Evolutionary conservation across 2,329 filamentous ascomycete species (phyloP), one percentile per base, ranked within the genome.

Genomic region (Talaromyces verruculosus): DNA sequence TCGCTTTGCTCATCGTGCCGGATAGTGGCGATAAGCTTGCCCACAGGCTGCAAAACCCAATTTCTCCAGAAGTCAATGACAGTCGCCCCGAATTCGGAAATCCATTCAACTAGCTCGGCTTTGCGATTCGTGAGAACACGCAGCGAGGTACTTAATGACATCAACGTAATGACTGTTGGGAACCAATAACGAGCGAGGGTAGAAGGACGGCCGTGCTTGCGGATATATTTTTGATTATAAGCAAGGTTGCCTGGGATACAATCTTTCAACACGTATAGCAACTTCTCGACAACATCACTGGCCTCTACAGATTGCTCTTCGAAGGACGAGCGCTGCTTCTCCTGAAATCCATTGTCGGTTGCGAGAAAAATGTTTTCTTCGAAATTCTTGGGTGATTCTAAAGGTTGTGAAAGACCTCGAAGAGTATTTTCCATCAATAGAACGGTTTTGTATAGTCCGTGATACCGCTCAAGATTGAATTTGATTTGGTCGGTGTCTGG

Each of bases 41-140:
- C 88, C 0, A 88, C 84, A 0, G 95, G 95, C 69, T 96, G 90
- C 11, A 99, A 82, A 2, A 99, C 90, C 95, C 95, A 99, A 76
- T 99, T 99, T 67, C 89, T 84, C 91, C 93, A 97, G 75, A 99
- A 99, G 77, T 96, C 94, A 63, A 91, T 85, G 0, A 89, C 81
- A 0, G 95, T 99, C 1, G 83, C 81, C 7, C 92, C 94, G 30
- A 97, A 80, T 69, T 95, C 91, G 41, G 85, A 83, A 53, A 96
- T 83, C 93, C 93, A 97, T 57, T 87, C 84, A 30, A 91, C 70
- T 22, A 99, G 89, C 70, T 94, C 91, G 22, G 90, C 89, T 71
- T 87, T 88, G 61, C 89, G 86, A 73, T 89, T 91, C 67, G 91
- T 83, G 35, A 96, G 78, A 43, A 98, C 86, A 25, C 89, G 89